A percentile compares a stretch with the other conserved stretches of the same genome.
These are phyloP conservation scores for Penicillium sp. DNA, from an alignment of 2,329 filamentous ascomycete genomes.

Conservation along the genomic window DNA sequence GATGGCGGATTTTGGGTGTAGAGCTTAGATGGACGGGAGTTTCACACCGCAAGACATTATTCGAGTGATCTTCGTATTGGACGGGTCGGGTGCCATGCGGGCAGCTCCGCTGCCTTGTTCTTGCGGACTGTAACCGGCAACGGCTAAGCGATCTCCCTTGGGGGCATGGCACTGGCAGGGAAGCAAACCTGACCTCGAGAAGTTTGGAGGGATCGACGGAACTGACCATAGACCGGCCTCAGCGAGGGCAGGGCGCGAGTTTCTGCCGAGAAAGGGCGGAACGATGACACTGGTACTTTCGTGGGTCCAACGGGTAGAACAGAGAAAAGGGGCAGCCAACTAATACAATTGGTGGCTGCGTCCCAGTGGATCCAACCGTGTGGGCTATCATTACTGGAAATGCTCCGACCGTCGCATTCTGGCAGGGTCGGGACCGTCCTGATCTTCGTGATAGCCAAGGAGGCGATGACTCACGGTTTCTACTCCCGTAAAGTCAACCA, in stretches of 20 bases:
- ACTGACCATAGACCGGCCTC: constrained; percentile 10
- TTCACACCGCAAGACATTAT: constrained; percentile 20
- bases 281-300: constrained; percentile 8
- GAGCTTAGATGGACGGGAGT: constrained; percentile 18
- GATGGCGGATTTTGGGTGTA: constrained; percentile 10
- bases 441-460: constrained; percentile 7
- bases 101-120: background rate
- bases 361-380: constrained; percentile 13
- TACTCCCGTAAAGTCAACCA: background rate
- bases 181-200: constrained; percentile 7
- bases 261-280: constrained; percentile 6
- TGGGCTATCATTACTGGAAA: constrained; percentile 27
- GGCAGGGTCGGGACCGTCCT: constrained; percentile 5
- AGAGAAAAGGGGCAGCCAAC: constrained; percentile 15
- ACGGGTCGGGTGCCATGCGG: background rate
- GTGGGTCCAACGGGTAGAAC: constrained; percentile 7
- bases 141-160: background rate
- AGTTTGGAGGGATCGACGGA: constrained; percentile 13
- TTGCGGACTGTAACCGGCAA: background rate
- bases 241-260: background rate
- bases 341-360: constrained; percentile 10
- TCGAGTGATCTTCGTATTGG: background rate
- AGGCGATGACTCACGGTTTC: background rate
- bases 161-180: constrained; percentile 18
- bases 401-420: constrained; percentile 16